Percentiles rank a stretch among this genome's conserved stretches.
phyloP scores from a whole-genome alignment of 164 flowering plant genomes.

The Brasenia schreberi region DNA sequence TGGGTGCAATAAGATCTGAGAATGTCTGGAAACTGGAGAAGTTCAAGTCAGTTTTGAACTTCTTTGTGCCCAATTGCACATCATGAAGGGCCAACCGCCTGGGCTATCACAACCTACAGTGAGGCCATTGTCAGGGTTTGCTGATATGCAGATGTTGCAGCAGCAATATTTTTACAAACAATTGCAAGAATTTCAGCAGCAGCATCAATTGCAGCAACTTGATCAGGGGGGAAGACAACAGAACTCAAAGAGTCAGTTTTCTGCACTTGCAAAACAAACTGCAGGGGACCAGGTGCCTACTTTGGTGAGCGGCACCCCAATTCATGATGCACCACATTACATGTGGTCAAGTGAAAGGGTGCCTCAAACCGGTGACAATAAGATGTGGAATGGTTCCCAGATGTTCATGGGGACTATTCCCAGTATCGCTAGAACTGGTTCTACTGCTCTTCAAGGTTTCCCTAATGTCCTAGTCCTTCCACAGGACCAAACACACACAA shows the following conservation, averaged over 20 bases:
- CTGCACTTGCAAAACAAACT: slow-evolving; percentile 25
- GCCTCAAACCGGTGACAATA: slow-evolving; percentile 10
- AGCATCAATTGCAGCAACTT: slow-evolving; percentile 47
- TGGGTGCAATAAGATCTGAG: slow-evolving; percentile 12
- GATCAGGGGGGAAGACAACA: slow-evolving; percentile 36
- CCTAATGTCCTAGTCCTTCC: slow-evolving; percentile 26
- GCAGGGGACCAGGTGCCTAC: slow-evolving; percentile 27
- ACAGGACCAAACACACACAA: slow-evolving; percentile 29
- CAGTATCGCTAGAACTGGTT: slow-evolving; percentile 30
- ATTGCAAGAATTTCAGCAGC: slow-evolving; percentile 57
- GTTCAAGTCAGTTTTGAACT: slow-evolving; percentile 19
- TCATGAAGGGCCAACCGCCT: slow-evolving; percentile 22
- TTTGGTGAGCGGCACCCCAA: slow-evolving; percentile 28
- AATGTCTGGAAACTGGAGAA: slow-evolving; percentile 17
- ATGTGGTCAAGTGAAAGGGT: slow-evolving; percentile 11
- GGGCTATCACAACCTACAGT: slow-evolving; percentile 28
- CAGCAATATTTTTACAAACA: slow-evolving; percentile 53
- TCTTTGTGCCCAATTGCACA: slow-evolving; percentile 18
- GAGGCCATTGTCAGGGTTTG: slow-evolving; percentile 33
- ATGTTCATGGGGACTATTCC: slow-evolving; percentile 24
- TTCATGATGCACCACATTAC: slow-evolving; percentile 25
- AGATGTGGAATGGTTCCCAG: slow-evolving; percentile 19
- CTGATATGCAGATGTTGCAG: slow-evolving; percentile 47
- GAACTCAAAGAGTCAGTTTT: slow-evolving; percentile 23
- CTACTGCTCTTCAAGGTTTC: slow-evolving; percentile 31